Conservation (phyloP, 1,284 basidiomycete species). For the Thecaphora thlaspeos region DNA sequence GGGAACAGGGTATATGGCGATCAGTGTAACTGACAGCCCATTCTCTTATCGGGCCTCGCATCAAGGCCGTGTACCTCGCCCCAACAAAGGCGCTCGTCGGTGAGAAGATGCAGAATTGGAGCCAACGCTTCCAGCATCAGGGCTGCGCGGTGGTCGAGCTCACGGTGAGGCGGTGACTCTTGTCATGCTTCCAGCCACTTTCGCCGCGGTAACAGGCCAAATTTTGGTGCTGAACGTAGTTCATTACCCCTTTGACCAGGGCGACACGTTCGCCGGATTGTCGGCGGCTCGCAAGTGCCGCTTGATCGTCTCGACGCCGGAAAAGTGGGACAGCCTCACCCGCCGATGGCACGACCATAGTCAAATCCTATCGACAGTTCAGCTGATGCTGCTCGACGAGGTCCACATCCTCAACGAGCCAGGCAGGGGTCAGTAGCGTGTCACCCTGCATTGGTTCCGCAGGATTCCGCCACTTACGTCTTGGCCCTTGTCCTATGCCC, state of each 20-base stretch:
- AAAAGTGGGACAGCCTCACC: constrained; percentile 40
- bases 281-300: constrained; percentile 27
- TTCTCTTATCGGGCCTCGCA: too few relatives aligned
- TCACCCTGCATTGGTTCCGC: too few relatives aligned
- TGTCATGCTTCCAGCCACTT: too few relatives aligned
- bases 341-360: constrained; percentile 42
- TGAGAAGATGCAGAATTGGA: constrained; percentile 83
- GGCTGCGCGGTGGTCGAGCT: constrained; percentile 75
- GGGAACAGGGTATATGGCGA: too few relatives aligned
- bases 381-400: constrained; percentile 76
- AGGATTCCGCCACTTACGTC: too few relatives aligned
- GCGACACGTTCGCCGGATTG: constrained; percentile 26
- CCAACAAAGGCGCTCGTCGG: constrained; percentile 83
- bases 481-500: not conserved
- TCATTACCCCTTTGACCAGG: constrained; percentile 1
- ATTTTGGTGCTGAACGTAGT: too few relatives aligned
- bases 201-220: too few relatives aligned
- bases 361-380: constrained; percentile 33
- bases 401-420: constrained; percentile 88
- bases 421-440: constrained; percentile 73
- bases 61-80: constrained; percentile 87
- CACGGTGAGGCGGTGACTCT: constrained; percentile 68
- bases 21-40: too few relatives aligned
- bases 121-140: constrained; percentile 70
- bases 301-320: constrained; percentile 67